phyloP scores from a whole-genome alignment of 768 basidiomycete genomes.

The Vararia minispora region DNA sequence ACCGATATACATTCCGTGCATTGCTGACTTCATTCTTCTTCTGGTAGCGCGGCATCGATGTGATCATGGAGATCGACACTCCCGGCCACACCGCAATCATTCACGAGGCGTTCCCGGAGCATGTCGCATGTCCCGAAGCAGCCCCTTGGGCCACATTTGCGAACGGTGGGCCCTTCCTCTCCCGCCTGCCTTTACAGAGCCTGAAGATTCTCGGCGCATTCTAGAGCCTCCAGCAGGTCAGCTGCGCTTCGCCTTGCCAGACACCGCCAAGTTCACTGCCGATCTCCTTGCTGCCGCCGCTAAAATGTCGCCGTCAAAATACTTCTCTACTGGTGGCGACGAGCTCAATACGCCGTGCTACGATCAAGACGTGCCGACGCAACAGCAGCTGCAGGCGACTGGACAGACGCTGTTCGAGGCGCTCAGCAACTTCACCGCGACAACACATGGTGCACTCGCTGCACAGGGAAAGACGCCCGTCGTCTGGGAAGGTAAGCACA shows the following conservation, averaged over 20 bases:
- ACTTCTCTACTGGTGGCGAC: constrained; percentile 38
- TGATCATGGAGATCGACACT: constrained; percentile 79
- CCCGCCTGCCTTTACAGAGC: too few relatives aligned
- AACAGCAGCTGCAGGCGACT: constrained; percentile 19
- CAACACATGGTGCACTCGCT: constrained; percentile 23
- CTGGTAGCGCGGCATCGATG: too few relatives aligned
- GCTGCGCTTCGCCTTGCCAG: constrained; percentile 27
- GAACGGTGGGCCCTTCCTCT: constrained; percentile 23
- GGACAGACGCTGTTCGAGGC: constrained; percentile 30
- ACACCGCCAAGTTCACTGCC: constrained; percentile 23
- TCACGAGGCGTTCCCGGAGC: constrained; percentile 54
- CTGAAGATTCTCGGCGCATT: too few relatives aligned
- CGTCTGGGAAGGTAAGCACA: constrained; percentile 33
- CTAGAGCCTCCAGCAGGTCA: constrained; percentile 39
- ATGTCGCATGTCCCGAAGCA: constrained; percentile 52
- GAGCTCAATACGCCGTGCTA: constrained; percentile 33
- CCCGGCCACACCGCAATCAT: constrained; percentile 75
- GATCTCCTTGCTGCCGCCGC: constrained; percentile 22
- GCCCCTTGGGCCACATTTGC: constrained; percentile 53
- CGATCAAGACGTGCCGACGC: constrained; percentile 25
- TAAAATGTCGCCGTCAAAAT: constrained; percentile 21
- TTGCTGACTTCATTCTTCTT: too few relatives aligned
- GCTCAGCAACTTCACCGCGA: constrained; percentile 24
- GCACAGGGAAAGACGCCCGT: constrained; percentile 35
- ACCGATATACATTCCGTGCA: neutral